Conservation (phyloP, 352 stramenopile genomes). For the Aphanomyces cochlioides region DNA sequence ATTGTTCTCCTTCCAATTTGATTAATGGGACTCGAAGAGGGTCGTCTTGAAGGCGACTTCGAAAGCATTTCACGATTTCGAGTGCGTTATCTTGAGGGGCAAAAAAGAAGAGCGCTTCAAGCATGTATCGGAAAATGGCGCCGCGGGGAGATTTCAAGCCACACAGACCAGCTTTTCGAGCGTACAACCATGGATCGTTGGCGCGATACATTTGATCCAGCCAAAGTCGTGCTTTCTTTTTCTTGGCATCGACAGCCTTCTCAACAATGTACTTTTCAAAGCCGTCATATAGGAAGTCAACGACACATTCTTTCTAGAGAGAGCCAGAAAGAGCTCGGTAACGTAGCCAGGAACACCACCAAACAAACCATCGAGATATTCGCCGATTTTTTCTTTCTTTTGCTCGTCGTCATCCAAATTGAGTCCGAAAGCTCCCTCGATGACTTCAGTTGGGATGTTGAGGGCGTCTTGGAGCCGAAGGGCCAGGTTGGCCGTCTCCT, state of each 20-base stretch:
- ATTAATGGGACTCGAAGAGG: neutral
- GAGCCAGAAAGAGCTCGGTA: neutral
- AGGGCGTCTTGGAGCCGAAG: neutral
- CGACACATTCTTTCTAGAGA: neutral
- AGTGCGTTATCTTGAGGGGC: neutral
- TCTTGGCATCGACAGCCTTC: neutral
- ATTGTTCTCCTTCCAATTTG: neutral
- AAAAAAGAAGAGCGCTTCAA: no score
- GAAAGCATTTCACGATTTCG: neutral
- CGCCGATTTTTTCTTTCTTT: neutral
- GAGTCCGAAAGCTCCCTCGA: neutral
- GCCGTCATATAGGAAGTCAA: neutral
- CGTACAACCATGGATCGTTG: slow-evolving; percentile 1
- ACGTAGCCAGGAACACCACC: slow-evolving; percentile 1
- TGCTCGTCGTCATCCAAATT: neutral
- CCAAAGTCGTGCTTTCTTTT: neutral
- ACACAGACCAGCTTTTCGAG: neutral
- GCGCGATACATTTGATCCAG: neutral
- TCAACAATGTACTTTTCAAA: neutral
- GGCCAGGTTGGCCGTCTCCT: neutral
- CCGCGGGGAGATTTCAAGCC: neutral
- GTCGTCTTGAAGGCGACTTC: neutral
- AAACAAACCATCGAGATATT: neutral
- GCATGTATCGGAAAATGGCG: no score
- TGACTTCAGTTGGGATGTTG: neutral